A percentile compares a stretch with the other conserved stretches of the same genome.
These are phyloP conservation scores for Amaranthus palmeri DNA, from an alignment of 148 eudicot species.

Conservation along the genomic window DNA sequence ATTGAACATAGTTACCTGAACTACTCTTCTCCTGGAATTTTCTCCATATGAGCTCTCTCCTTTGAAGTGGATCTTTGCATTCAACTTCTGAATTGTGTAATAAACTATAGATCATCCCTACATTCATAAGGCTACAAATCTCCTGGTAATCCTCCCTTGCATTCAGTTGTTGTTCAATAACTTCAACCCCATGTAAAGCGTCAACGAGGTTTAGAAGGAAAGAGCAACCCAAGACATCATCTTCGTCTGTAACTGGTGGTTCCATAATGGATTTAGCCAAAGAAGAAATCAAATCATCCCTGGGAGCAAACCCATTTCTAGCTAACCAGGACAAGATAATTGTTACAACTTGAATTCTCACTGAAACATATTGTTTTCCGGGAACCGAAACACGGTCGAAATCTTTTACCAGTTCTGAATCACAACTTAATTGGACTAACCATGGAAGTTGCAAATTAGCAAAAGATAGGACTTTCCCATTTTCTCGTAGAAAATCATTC, in stretches of 20 bases:
- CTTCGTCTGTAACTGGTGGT: constrained; percentile 88
- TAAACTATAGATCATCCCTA: constrained; percentile 85
- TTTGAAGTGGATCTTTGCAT: constrained; percentile 56
- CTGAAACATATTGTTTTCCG: constrained; percentile 41
- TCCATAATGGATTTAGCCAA: constrained; percentile 79
- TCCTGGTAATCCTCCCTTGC: constrained; percentile 70
- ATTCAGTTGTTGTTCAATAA: constrained; percentile 83
- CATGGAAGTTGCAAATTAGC: constrained; percentile 84
- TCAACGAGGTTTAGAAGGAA: constrained; percentile 83
- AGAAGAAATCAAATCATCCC: constrained; percentile 74
- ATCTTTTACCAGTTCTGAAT: constrained; percentile 50
- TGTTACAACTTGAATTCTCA: constrained; percentile 60
- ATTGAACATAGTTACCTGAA: constrained; percentile 46
- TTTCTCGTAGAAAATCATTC: constrained; percentile 61
- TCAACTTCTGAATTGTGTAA: constrained; percentile 63
- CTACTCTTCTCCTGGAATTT: constrained; percentile 67
- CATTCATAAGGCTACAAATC: constrained; percentile 86
- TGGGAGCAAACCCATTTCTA: constrained; percentile 75
- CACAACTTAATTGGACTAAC: constrained; percentile 64
- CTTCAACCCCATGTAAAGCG: constrained; percentile 86
- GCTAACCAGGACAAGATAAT: constrained; percentile 85
- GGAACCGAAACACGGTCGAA: constrained; percentile 36
- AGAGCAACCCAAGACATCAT: constrained; percentile 79
- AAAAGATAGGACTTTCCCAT: constrained; percentile 63
- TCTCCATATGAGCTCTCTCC: constrained; percentile 67